Evolutionary conservation across 768 basidiomycete species (phyloP).

Genomic region (Boletus huronensis): DNA sequence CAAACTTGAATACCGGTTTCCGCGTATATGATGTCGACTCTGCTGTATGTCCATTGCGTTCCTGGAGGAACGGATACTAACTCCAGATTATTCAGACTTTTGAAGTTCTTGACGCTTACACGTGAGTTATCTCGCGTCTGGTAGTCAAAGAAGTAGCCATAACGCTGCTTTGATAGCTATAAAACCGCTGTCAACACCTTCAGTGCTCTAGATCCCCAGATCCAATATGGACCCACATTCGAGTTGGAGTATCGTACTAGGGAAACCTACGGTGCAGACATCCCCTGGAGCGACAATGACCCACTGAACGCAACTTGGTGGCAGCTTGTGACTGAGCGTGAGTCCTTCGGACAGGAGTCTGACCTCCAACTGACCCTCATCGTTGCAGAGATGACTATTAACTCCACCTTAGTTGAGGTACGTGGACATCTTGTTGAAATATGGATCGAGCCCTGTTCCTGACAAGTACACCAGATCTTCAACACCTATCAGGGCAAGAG

Average conservation of each 20-base stretch:
- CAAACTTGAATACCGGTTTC: conserved; percentile 74
- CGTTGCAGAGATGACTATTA: conserved; percentile 50
- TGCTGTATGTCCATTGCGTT: conserved; percentile 39
- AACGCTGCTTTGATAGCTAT: conserved; percentile 44
- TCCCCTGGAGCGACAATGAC: conserved; percentile 57
- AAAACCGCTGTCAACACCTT: conserved; percentile 58
- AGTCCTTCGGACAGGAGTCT: conserved; percentile 17
- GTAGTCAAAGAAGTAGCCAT: background rate
- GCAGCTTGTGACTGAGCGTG: conserved; percentile 75
- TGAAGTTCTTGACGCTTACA: conserved; percentile 74
- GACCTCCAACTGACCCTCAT: background rate
- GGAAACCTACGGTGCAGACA: conserved; percentile 55
- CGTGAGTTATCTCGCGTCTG: conserved; percentile 41
- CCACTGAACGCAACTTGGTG: conserved; percentile 83
- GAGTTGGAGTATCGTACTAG: conserved; percentile 66
- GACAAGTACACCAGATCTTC: conserved; percentile 46
- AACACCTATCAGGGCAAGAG: conserved; percentile 70
- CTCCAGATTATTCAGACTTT: conserved; percentile 51
- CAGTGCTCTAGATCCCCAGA: conserved; percentile 55
- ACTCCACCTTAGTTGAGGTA: conserved; percentile 58
- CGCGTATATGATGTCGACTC: conserved; percentile 48
- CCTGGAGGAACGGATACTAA: background rate
- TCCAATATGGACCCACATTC: conserved; percentile 56
- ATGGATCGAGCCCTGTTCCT: background rate
- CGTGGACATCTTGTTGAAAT: conserved; percentile 16